Evolutionary conservation across 805 yeast species (phyloP), one percentile per base, ranked within the genome.

Genomic region (Nakazawaea molendinolei): DNA sequence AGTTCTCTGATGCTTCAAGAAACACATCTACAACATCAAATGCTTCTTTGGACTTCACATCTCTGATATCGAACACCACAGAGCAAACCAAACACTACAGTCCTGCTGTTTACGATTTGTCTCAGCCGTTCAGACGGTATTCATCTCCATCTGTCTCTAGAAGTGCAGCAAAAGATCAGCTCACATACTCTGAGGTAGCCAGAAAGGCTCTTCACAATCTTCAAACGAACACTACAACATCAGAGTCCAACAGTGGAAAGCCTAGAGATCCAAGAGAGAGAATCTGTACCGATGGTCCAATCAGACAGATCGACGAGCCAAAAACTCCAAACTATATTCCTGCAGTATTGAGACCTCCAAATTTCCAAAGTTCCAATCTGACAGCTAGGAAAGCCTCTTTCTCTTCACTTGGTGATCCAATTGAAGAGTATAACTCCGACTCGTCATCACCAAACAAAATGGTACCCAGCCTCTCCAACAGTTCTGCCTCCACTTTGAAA

Each of bases 281-380:
- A 25, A 41, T 37, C 23, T 18, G 23, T 13, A 32, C 32, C 23
- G 36, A 42, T 9, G 48, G 50, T 1, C 46, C 52, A 8, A 21
- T 44, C n/a, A 29, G 62, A 41, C 76, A 69, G 42, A 67, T 72
- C 26, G 67, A 71, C 46, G 66, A 64, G 40, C 61, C 64, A 28
- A 69, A 63, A 38, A 56, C 69, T 32, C 72, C 74, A 5, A 51
- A 68, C 40, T 63, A 68, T 47, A 55, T 67, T 2, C 79, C 79
- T 4, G 74, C 77, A 2, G 78, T 72, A 12, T 57, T 73, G 36
- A 52, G 78, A 22, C 74, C 75, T 8, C 41, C 41, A 8, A 30
- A 38, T 25, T 33, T 17, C 32, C 32, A 33, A 19, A 30, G 38
- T 13, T 20, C 30, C 13, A 22, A 29, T 17, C 19, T 17, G 14